Conservation (phyloP, 2,329 filamentous ascomycete genomes). For the Venturia nashicola region DNA sequence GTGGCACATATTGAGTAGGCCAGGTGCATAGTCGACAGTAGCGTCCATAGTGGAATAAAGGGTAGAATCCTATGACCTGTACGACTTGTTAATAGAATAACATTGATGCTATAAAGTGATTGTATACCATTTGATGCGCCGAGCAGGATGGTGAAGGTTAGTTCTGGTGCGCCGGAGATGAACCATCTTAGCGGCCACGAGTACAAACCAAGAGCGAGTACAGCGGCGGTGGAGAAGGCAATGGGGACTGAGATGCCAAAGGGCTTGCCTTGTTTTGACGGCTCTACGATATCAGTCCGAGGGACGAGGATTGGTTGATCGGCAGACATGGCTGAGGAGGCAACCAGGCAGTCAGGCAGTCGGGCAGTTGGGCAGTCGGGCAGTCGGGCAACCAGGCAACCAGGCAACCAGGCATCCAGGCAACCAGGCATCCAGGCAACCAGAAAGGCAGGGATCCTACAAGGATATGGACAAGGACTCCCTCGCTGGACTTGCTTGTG, state of each 20-base stretch:
- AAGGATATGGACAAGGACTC: not conserved
- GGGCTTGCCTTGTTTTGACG: not conserved
- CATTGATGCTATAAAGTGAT: not conserved
- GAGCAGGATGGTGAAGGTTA: not conserved
- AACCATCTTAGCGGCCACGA: slow-evolving; percentile 25
- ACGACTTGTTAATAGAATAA: not conserved
- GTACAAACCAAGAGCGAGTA: slow-evolving; percentile 14
- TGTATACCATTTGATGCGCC: not conserved
- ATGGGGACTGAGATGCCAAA: slow-evolving; percentile 7
- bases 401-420: no score
- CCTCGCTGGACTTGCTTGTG: not conserved
- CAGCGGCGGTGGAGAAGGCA: slow-evolving; percentile 10
- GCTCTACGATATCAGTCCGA: not conserved
- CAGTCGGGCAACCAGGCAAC: no score
- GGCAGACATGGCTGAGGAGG: not conserved
- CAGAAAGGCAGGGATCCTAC: no score
- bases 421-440: no score
- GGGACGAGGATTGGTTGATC: not conserved
- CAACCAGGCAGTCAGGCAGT: no score
- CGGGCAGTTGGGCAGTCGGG: not conserved
- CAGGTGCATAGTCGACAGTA: slow-evolving; percentile 34
- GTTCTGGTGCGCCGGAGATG: slow-evolving; percentile 24
- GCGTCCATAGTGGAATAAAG: slow-evolving; percentile 33
- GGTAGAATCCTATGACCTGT: slow-evolving; percentile 26
- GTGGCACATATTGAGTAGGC: slow-evolving; percentile 35